These are phyloP conservation scores for Zea luxurians DNA, from an alignment of 176 grass and related monocot genomes.

Conservation along the genomic window DNA sequence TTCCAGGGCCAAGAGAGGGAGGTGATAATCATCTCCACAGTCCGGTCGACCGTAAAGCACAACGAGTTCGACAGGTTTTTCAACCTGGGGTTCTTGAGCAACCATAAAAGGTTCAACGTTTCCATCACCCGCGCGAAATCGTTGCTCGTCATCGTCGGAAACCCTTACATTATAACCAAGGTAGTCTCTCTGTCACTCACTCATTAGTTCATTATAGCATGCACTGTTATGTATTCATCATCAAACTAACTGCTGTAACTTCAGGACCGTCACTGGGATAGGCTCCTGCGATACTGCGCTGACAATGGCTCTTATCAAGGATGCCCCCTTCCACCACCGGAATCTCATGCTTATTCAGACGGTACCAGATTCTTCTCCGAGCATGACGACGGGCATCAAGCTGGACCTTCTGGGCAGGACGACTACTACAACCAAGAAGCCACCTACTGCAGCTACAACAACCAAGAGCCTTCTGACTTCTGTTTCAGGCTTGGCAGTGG, in stretches of 20 bases:
- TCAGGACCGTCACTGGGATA: slow-evolving; percentile 87
- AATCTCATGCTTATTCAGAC: slow-evolving; percentile 46
- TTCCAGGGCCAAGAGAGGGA: slow-evolving; percentile 96
- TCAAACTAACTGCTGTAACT: slow-evolving; percentile 23
- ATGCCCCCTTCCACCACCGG: slow-evolving; percentile 65
- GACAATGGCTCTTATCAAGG: slow-evolving; percentile 89
- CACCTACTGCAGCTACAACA: slow-evolving; percentile 21
- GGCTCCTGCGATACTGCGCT: slow-evolving; percentile 73
- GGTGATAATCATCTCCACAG: slow-evolving; percentile 92
- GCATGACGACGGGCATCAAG: slow-evolving; percentile 19
- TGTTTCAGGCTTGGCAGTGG: background rate
- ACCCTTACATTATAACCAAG: slow-evolving; percentile 88
- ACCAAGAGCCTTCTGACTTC: slow-evolving; percentile 31
- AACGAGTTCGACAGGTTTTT: slow-evolving; percentile 73
- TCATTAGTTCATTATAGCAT: slow-evolving; percentile 7
- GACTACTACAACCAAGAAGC: slow-evolving; percentile 36
- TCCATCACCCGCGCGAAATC: slow-evolving; percentile 85
- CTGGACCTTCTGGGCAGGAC: slow-evolving; percentile 23
- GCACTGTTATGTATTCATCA: slow-evolving; percentile 29
- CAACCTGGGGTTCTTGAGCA: slow-evolving; percentile 91
- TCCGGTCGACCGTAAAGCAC: slow-evolving; percentile 87
- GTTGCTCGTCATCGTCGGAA: slow-evolving; percentile 84
- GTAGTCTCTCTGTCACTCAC: slow-evolving; percentile 31
- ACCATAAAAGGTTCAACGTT: slow-evolving; percentile 82
- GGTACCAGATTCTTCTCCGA: slow-evolving; percentile 21